phyloP scores from a whole-genome alignment of 176 grass and related monocot species.

The Juncus inflexus region DNA sequence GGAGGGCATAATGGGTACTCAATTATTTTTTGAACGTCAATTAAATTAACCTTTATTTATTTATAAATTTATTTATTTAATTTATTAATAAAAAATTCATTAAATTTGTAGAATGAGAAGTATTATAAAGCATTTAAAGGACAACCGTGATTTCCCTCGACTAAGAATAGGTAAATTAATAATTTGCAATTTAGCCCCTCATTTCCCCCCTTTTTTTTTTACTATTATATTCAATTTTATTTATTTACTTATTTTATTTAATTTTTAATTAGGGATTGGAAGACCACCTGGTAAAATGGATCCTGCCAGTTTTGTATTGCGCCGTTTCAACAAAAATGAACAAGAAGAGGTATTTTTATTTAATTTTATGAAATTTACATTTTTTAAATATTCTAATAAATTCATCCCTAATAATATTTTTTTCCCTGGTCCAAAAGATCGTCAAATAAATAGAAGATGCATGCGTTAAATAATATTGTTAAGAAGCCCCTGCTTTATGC shows the following conservation, averaged over 20 bases:
- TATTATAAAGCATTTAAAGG: constrained; percentile 82
- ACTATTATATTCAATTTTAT: neutral
- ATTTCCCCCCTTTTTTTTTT: neutral
- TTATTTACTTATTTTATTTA: constrained; percentile 8
- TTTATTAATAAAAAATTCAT: neutral
- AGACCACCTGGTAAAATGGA: constrained; percentile 93
- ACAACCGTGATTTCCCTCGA: constrained; percentile 68
- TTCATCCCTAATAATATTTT: no score
- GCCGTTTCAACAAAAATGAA: constrained; percentile 73
- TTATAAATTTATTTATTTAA: constrained; percentile 10
- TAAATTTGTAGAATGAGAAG: constrained; percentile 72
- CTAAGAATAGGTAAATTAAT: constrained; percentile 60
- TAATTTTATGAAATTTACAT: constrained; percentile 4
- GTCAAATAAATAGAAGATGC: no score
- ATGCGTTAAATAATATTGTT: no score
- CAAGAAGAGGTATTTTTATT: constrained; percentile 48
- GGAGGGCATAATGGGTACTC: constrained; percentile 86
- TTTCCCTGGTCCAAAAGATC: no score
- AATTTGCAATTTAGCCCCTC: neutral
- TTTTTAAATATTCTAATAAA: no score
- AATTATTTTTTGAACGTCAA: no score
- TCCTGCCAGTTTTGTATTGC: constrained; percentile 79
- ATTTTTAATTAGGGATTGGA: constrained; percentile 57
- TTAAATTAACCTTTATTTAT: neutral
- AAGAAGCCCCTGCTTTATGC: no score